Percentiles rank a stretch among this genome's conserved stretches.
phyloP scores from a whole-genome alignment of 139 green algal genomes.

The Microglena sp. region DNA sequence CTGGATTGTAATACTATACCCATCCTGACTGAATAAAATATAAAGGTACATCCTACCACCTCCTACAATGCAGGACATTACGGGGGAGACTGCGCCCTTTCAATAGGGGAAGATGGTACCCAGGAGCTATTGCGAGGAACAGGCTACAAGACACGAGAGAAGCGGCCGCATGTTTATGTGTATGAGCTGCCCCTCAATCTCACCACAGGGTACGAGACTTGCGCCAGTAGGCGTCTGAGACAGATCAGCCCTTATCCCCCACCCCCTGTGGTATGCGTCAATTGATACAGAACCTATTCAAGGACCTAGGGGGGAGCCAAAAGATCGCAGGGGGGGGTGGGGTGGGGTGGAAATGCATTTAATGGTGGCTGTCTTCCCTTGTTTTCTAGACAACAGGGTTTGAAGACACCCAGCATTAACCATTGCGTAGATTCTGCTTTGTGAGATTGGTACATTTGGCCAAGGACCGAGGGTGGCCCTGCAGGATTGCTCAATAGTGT shows the following conservation, averaged over 20 bases:
- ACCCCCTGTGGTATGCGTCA: not conserved
- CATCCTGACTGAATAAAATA: not conserved
- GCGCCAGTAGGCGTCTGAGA: not conserved
- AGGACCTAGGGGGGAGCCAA: not conserved
- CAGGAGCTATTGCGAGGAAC: constrained; percentile 9
- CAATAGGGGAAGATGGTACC: not conserved
- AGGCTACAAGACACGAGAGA: constrained; percentile 11
- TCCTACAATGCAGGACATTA: not conserved
- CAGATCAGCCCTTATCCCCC: not conserved
- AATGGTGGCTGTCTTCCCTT: not conserved
- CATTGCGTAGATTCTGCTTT: too few species aligned
- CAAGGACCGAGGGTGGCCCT: too few species aligned
- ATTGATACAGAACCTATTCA: not conserved
- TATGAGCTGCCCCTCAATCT: constrained; percentile 22
- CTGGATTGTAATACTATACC: not conserved
- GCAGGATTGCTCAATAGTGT: too few species aligned
- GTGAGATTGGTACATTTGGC: too few species aligned
- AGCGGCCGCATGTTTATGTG: constrained; percentile 21
- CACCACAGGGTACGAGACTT: constrained; percentile 2
- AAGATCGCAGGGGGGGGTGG: too few species aligned
- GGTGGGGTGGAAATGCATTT: too few species aligned
- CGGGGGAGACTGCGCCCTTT: not conserved
- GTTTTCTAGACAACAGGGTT: too few species aligned
- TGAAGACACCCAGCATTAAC: too few species aligned
- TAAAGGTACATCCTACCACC: not conserved